A percentile compares a stretch with the other conserved stretches of the same genome.
phyloP scores from a whole-genome alignment of 2,329 filamentous ascomycete species.

The Geosmithia putterillii region DNA sequence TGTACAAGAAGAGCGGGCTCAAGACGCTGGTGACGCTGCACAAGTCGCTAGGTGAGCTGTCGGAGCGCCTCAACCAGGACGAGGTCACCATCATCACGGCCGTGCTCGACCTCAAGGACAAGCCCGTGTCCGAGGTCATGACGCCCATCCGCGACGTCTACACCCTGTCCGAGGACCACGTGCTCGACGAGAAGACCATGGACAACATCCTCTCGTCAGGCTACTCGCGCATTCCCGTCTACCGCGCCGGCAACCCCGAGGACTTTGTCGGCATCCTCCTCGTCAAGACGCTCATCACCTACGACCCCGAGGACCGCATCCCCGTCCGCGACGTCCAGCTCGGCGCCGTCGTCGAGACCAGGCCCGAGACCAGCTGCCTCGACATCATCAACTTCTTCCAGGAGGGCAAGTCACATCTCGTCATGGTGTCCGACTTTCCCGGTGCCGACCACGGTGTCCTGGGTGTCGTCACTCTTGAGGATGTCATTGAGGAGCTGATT shows the following conservation, averaged over 20 bases:
- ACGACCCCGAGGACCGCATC: slow-evolving; percentile 87
- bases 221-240: slow-evolving; percentile 92
- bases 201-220: slow-evolving; percentile 85
- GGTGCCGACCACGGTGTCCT: slow-evolving; percentile 85
- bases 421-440: slow-evolving; percentile 79
- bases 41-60: slow-evolving; percentile 75
- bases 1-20: slow-evolving; percentile 95
- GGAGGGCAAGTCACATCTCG: slow-evolving; percentile 98
- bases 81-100: slow-evolving; percentile 98
- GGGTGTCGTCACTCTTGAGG: slow-evolving; percentile 90
- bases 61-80: slow-evolving; percentile 87
- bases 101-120: slow-evolving; percentile 91
- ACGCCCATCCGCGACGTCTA: slow-evolving; percentile 98
- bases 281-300: slow-evolving; percentile 97
- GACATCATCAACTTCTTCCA: slow-evolving; percentile 99
- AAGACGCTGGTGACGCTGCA: slow-evolving; percentile 95
- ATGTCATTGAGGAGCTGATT: slow-evolving; percentile 97
- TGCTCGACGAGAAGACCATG: slow-evolving; percentile 89
- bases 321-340: slow-evolving; percentile 83
- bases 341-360: slow-evolving; percentile 87
- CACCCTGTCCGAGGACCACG: slow-evolving; percentile 87
- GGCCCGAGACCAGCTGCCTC: slow-evolving; percentile 88
- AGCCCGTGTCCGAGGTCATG: slow-evolving; percentile 92
- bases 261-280: slow-evolving; percentile 97
- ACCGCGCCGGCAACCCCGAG: slow-evolving; percentile 67